Conservation (phyloP, 345 rosid species). For the Syzygium jambos region DNA sequence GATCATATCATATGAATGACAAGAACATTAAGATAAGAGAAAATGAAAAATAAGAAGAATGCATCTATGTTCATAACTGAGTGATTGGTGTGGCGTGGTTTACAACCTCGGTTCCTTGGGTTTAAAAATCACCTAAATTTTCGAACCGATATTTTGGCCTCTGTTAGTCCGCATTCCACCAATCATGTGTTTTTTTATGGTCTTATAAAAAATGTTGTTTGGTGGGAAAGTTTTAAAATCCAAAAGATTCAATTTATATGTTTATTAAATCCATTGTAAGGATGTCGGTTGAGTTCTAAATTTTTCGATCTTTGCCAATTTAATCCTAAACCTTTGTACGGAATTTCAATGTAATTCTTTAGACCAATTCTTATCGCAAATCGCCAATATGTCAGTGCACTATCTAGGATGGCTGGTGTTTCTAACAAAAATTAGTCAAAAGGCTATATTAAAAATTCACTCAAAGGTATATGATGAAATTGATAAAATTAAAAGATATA, state of each 20-base stretch:
- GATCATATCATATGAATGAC: background rate
- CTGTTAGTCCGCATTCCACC: background rate
- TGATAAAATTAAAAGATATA: background rate
- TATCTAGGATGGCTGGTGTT: background rate
- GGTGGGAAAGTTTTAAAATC: background rate
- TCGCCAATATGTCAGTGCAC: rapidly evolving
- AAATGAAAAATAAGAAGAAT: background rate
- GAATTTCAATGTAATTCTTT: rapidly evolving
- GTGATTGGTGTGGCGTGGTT: background rate
- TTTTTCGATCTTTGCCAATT: background rate
- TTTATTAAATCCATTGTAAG: background rate
- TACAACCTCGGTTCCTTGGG: background rate
- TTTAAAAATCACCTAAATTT: background rate
- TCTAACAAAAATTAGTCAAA: background rate
- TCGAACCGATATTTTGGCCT: background rate
- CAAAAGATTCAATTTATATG: no score
- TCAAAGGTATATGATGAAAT: background rate
- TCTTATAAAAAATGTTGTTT: background rate
- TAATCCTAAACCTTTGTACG: rapidly evolving
- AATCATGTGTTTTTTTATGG: background rate
- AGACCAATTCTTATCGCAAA: background rate
- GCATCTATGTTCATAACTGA: background rate
- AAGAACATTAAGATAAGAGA: background rate
- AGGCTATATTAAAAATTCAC: rapidly evolving
- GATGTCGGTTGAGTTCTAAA: background rate